These are phyloP conservation scores for Botryobasidium botryosum DNA, from an alignment of 768 basidiomycete species.

Conservation along the genomic window DNA sequence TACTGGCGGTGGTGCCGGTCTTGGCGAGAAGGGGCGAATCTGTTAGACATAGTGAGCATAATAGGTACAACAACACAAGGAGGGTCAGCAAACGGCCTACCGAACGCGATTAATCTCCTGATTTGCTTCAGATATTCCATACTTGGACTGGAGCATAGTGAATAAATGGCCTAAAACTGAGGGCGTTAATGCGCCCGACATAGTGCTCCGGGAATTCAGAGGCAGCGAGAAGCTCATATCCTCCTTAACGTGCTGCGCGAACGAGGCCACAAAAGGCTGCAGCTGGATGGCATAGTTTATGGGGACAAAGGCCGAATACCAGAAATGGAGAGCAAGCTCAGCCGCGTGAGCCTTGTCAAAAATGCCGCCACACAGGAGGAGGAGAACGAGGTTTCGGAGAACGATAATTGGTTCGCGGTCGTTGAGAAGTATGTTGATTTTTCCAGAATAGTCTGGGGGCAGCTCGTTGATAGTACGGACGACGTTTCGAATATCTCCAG, in stretches of 20 bases:
- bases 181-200: too few species aligned
- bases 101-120: too few species aligned
- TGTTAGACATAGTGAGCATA: too few species aligned
- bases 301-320: slow-evolving; percentile 31
- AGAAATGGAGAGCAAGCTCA: slow-evolving; percentile 31
- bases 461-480: slow-evolving; percentile 28
- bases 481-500: slow-evolving; percentile 33
- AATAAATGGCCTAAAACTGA: too few species aligned
- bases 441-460: slow-evolving; percentile 26
- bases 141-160: too few species aligned
- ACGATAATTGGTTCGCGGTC: slow-evolving; percentile 21
- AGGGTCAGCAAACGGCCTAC: too few species aligned
- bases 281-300: slow-evolving; percentile 18
- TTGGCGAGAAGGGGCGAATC: too few species aligned
- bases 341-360: slow-evolving; percentile 21
- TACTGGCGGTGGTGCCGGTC: slow-evolving; percentile 29
- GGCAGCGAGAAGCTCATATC: not conserved
- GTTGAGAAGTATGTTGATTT: slow-evolving; percentile 27
- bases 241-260: slow-evolving; percentile 13
- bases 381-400: slow-evolving; percentile 27
- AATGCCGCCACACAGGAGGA: slow-evolving; percentile 26
- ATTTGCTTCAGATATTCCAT: too few species aligned
- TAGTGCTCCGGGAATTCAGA: not conserved
- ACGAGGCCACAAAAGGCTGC: slow-evolving; percentile 14
- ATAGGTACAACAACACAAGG: too few species aligned